Evolutionary conservation across 805 yeast species (phyloP).

Genomic region (Candida insectorum): DNA sequence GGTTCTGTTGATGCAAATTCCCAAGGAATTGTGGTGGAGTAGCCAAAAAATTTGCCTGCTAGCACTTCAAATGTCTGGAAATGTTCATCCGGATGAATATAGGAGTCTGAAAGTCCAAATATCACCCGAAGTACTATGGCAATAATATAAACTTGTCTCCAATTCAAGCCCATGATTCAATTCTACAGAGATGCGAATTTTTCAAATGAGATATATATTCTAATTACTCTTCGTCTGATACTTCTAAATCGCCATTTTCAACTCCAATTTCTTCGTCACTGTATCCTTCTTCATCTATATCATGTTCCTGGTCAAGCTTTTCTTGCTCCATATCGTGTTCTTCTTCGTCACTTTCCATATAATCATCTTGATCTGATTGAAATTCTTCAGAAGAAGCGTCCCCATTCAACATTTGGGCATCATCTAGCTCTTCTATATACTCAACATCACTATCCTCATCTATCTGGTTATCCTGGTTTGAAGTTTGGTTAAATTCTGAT

Average conservation of each 20-base stretch:
- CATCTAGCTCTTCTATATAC: slow-evolving; percentile 66
- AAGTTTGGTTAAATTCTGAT: slow-evolving; percentile 23
- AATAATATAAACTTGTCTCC: slow-evolving; percentile 48
- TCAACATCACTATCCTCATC: slow-evolving; percentile 55
- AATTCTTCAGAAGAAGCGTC: slow-evolving; percentile 22
- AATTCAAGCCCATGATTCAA: slow-evolving; percentile 22
- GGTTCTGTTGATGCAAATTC: slow-evolving; percentile 61
- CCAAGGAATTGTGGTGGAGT: slow-evolving; percentile 66
- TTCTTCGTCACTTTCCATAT: slow-evolving; percentile 11
- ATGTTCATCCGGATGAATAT: slow-evolving; percentile 97
- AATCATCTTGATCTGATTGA: slow-evolving; percentile 14
- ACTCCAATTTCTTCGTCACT: slow-evolving; percentile 19
- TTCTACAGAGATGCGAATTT: neutral
- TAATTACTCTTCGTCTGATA: slow-evolving; percentile 7
- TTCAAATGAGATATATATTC: slow-evolving; percentile 1
- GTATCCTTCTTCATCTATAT: slow-evolving; percentile 17
- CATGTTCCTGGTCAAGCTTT: slow-evolving; percentile 11
- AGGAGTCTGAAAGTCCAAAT: slow-evolving; percentile 68
- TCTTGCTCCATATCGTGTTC: slow-evolving; percentile 6
- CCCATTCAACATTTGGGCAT: slow-evolving; percentile 29
- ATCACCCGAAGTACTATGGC: slow-evolving; percentile 49
- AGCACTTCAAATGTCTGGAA: slow-evolving; percentile 85
- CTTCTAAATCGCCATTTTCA: slow-evolving; percentile 4
- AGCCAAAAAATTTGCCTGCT: slow-evolving; percentile 43
- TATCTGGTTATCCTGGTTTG: slow-evolving; percentile 19